Evolutionary conservation across 495 filamentous ascomycete genomes (phyloP).

Genomic region (Trichoderma erinaceum): DNA sequence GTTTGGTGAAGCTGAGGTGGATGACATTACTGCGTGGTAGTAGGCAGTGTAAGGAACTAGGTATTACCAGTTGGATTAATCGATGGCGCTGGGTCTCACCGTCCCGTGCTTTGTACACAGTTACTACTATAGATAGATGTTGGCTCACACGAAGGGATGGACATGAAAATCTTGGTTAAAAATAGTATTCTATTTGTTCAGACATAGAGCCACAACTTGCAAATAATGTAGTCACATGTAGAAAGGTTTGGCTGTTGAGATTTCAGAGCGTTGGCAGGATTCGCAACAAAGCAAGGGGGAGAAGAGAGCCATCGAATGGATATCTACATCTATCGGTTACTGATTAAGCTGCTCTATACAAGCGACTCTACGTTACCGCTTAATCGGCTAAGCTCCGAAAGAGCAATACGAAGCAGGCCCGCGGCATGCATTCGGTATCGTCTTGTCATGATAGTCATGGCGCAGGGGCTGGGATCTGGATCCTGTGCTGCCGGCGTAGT

Average conservation of each 20-base stretch:
- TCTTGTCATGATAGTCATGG: background rate
- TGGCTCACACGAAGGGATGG: background rate
- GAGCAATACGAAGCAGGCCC: background rate
- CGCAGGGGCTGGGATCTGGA: background rate
- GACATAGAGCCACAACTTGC: background rate
- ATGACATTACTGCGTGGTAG: conserved; percentile 89
- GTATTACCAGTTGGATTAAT: background rate
- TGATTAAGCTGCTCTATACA: background rate
- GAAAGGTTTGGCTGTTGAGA: background rate
- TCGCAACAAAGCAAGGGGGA: background rate
- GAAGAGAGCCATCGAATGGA: background rate
- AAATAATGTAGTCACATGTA: background rate
- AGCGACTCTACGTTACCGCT: background rate
- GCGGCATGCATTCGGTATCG: no score
- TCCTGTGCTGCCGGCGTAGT: background rate
- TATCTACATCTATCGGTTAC: background rate
- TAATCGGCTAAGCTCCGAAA: background rate
- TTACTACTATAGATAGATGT: background rate
- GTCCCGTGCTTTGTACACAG: background rate
- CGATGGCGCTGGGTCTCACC: background rate
- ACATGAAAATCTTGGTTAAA: background rate
- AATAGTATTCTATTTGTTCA: no score
- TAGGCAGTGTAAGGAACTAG: background rate
- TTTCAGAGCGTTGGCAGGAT: background rate
- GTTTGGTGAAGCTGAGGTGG: conserved; percentile 92